These are phyloP conservation scores for Ambrosia hybrid DNA, from an alignment of 140 eudicot species.

Conservation along the genomic window DNA sequence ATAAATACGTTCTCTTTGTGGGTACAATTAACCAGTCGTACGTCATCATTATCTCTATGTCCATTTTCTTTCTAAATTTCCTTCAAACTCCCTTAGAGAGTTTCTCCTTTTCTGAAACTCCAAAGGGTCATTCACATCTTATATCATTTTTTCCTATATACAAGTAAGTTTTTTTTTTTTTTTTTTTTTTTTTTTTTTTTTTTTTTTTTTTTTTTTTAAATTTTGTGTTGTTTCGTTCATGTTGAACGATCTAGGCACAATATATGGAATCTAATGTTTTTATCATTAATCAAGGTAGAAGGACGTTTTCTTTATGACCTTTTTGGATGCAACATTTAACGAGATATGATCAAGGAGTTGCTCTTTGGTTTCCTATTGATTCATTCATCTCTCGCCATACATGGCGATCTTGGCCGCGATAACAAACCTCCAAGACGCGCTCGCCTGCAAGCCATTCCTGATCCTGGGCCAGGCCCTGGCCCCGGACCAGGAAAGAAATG, in stretches of 20 bases:
- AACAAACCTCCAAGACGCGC: conserved; percentile 30
- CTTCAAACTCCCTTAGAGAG: conserved; percentile 40
- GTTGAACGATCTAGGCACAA: background rate
- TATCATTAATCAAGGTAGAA: background rate
- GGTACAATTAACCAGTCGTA: conserved; percentile 26
- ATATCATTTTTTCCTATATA: background rate
- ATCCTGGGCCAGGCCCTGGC: background rate
- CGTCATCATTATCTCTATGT: conserved; percentile 15
- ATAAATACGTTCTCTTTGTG: conserved; percentile 26
- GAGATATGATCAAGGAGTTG: conserved; percentile 49
- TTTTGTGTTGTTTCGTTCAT: background rate
- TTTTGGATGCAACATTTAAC: conserved; percentile 30
- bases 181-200: too few species aligned
- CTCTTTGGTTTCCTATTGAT: conserved; percentile 45
- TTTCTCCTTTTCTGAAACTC: conserved; percentile 41
- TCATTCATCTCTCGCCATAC: conserved; percentile 39
- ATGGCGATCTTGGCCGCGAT: conserved; percentile 7
- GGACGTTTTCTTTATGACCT: background rate
- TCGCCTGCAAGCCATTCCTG: conserved; percentile 25
- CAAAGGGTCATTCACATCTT: conserved; percentile 28
- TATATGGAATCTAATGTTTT: background rate
- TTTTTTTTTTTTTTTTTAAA: too few species aligned
- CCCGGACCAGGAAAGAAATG: conserved; percentile 43
- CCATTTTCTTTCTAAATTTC: conserved; percentile 22
- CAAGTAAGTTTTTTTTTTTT: background rate